Conservation (phyloP, 164 flowering plant genomes). For the Tetracentron sinense region DNA sequence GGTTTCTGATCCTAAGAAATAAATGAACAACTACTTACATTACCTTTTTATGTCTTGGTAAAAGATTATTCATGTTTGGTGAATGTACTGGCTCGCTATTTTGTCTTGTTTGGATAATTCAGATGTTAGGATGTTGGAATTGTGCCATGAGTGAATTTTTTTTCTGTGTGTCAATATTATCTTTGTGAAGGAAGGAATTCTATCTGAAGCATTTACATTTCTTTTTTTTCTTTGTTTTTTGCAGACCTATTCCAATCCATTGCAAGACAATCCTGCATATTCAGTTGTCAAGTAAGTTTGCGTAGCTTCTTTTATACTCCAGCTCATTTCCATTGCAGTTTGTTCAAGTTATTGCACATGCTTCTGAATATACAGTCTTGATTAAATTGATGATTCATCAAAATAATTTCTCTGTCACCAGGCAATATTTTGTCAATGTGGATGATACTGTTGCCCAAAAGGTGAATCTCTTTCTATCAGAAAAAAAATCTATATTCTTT, state of each 20-base stretch:
- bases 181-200: background rate
- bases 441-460: constrained; percentile 59
- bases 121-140: background rate
- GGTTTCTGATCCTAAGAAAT: no score
- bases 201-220: background rate
- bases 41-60: no score
- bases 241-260: constrained; percentile 69
- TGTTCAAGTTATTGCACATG: no score
- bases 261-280: constrained; percentile 68
- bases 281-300: constrained; percentile 68
- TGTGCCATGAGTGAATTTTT: background rate
- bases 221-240: background rate
- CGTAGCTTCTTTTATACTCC: background rate
- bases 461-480: constrained; percentile 25
- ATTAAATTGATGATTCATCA: background rate
- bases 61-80: background rate
- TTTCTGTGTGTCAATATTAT: background rate
- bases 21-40: no score
- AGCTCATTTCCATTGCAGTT: no score
- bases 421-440: constrained; percentile 60
- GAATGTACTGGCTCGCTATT: background rate
- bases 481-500: no score
- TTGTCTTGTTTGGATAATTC: background rate
- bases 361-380: no score
- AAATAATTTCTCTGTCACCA: constrained; percentile 21